Base-by-base conservation (phyloP, 225 moss, liverwort and hornwort species). In the Lunularia cruciata region DNA sequence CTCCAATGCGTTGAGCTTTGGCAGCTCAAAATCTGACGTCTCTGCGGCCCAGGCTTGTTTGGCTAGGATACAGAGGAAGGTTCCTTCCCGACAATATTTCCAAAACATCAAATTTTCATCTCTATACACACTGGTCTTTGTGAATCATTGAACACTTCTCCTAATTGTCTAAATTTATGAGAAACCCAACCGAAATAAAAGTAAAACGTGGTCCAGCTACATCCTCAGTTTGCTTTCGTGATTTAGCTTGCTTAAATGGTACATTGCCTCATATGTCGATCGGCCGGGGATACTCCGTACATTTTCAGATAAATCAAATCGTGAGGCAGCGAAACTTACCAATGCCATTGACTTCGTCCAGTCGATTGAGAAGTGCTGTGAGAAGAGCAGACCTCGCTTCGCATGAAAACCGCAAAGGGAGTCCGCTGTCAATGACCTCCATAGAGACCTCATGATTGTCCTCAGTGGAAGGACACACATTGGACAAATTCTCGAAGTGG, bases 321-420 rank as follows among this genome's bases (percentile, higher is more conserved):
- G 32, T 38, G 20, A 20, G 13, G 51, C 15, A 25, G 67, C 56
- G 13, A 14, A 56, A 57, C 64, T 84, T 79, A 98, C 96, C 96
- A 76, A 98, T 98, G 79, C 96, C 96, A 77, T 98, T 98, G 27
- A 91, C 89, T 79, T 98, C 96, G 62, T 98, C 93, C 76, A 92
- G 66, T 65, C 87, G 87, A 70, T 98, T 98, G 63, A 89, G 80
- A 16, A 98, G 89, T 42, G 89, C 90, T 54, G 90, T 98, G 15
- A 98, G 79, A 35, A 98, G 84, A 71, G 90, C 86, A 74, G 96
- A 82, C 86, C 96, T 90, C 57, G 93, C 80, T 68, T 98, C 96
- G 64, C 89, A 93, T 20, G 81, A 86, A 55, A 92, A 76, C 42
- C 88, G 90, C 70, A 98, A 73, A 23, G 83, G 83, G 53, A 75